Conservation (phyloP, 306 rosid genomes). For the Pterocarpus macrocarpus region DNA sequence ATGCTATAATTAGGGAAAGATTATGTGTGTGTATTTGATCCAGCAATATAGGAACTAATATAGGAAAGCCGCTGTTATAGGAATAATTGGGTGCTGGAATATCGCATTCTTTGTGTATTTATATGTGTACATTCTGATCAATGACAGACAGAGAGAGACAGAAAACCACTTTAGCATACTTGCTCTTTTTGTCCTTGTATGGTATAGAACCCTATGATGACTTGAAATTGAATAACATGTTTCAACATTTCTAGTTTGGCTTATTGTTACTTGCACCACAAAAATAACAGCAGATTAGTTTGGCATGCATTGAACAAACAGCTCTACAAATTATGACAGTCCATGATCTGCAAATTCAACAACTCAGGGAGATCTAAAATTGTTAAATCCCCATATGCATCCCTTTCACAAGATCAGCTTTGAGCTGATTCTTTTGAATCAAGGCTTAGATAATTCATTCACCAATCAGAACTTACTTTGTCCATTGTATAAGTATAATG, state of each 20-base stretch:
- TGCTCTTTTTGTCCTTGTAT: too few species aligned
- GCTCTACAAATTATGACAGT: slow-evolving; percentile 22
- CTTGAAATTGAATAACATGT: not conserved
- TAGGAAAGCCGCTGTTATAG: too few species aligned
- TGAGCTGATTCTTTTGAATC: slow-evolving; percentile 26
- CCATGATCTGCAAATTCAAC: slow-evolving; percentile 28
- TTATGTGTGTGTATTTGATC: too few species aligned
- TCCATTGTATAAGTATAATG: slow-evolving; percentile 88
- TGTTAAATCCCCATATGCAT: not conserved
- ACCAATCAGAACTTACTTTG: slow-evolving; percentile 65
- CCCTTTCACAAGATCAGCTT: slow-evolving; percentile 30
- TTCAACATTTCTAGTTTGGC: slow-evolving; percentile 12
- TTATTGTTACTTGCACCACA: slow-evolving; percentile 6
- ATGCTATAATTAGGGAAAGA: too few species aligned
- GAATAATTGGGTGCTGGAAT: too few species aligned
- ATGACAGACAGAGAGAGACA: too few species aligned
- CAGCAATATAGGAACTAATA: too few species aligned
- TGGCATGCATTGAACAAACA: slow-evolving; percentile 5
- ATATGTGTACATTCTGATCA: too few species aligned
- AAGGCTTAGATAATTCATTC: slow-evolving; percentile 25
- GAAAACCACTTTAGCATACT: too few species aligned
- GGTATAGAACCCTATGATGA: slow-evolving; percentile 13
- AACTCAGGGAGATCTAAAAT: slow-evolving; percentile 17
- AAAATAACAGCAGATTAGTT: slow-evolving; percentile 36
- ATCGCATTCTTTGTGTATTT: too few species aligned